These are phyloP conservation scores for Drechslerella coelobrocha DNA, from an alignment of 2,329 filamentous ascomycete species.

Conservation along the genomic window DNA sequence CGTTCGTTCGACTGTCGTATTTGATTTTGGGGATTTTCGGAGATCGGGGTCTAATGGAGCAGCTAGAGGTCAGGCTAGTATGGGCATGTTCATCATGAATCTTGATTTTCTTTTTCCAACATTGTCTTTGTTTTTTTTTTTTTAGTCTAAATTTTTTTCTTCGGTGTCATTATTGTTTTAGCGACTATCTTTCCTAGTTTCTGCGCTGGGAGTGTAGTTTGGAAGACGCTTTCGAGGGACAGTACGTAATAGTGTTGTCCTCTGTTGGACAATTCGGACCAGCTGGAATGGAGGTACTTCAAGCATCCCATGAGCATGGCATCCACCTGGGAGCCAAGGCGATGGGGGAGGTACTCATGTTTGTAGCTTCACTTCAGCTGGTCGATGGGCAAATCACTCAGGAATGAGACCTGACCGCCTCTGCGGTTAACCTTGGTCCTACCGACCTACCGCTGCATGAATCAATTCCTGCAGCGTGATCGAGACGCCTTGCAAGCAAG, in stretches of 20 bases:
- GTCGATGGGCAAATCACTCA: conserved; percentile 1
- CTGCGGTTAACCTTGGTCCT: background rate
- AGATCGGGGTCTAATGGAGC: too few species aligned
- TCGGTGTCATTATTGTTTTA: background rate
- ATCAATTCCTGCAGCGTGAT: conserved; percentile 3
- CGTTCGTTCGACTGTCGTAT: background rate
- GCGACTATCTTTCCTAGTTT: conserved; percentile 6
- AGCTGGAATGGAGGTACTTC: conserved; percentile 30
- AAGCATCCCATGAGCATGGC: conserved; percentile 27
- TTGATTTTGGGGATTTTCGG: too few species aligned
- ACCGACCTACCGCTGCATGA: background rate
- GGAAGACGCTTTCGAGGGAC: conserved; percentile 8
- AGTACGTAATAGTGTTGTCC: conserved; percentile 29
- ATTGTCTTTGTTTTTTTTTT: background rate
- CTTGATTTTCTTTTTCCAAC: background rate
- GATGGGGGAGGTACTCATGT: conserved; percentile 24
- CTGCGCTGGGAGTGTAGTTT: conserved; percentile 1
- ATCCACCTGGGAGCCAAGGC: conserved; percentile 37
- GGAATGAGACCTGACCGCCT: background rate
- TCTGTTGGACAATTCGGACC: conserved; percentile 46
- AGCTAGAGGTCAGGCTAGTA: too few species aligned
- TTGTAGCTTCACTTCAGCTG: background rate
- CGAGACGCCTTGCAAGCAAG: background rate
- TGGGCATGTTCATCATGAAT: too few species aligned
- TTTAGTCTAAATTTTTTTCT: background rate